phyloP scores from a whole-genome alignment of 805 yeast genomes.

The Teunomyces aglyptinius region DNA sequence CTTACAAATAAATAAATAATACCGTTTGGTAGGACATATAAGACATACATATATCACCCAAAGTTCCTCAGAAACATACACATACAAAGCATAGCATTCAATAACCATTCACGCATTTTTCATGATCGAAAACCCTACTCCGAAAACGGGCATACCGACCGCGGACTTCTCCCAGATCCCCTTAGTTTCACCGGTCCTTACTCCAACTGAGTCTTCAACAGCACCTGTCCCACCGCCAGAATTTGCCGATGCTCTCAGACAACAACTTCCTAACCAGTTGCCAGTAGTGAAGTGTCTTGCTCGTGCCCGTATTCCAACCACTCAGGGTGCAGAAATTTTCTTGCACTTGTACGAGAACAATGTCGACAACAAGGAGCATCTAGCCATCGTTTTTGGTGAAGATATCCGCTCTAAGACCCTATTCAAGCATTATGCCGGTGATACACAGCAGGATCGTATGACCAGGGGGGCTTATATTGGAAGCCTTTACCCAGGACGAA shows the following conservation, averaged over 20 bases:
- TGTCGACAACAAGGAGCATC: constrained; percentile 86
- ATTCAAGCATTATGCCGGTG: constrained; percentile 60
- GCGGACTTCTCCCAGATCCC: constrained; percentile 11
- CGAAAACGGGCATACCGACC: neutral
- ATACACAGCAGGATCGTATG: constrained; percentile 91
- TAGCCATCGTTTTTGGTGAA: constrained; percentile 96
- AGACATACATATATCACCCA: neutral
- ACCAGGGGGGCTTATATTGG: constrained; percentile 98
- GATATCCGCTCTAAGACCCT: constrained; percentile 76
- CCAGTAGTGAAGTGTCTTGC: constrained; percentile 87
- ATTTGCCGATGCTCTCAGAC: constrained; percentile 22
- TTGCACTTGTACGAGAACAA: constrained; percentile 85
- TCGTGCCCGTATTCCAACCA: constrained; percentile 94
- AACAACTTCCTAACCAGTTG: constrained; percentile 50
- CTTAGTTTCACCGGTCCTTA: constrained; percentile 14
- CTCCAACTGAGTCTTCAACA: constrained; percentile 4
- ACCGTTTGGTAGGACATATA: neutral
- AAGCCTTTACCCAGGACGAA: constrained; percentile 81
- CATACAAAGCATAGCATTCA: neutral
- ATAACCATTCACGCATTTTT: too few species aligned
- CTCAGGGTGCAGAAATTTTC: constrained; percentile 91
- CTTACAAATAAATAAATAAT: neutral
- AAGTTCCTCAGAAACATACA: neutral
- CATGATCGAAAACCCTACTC: neutral
- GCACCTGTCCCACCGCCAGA: constrained; percentile 7